Evolutionary conservation across 345 rosid species (phyloP).

Genomic region (Gossypium anomalum): DNA sequence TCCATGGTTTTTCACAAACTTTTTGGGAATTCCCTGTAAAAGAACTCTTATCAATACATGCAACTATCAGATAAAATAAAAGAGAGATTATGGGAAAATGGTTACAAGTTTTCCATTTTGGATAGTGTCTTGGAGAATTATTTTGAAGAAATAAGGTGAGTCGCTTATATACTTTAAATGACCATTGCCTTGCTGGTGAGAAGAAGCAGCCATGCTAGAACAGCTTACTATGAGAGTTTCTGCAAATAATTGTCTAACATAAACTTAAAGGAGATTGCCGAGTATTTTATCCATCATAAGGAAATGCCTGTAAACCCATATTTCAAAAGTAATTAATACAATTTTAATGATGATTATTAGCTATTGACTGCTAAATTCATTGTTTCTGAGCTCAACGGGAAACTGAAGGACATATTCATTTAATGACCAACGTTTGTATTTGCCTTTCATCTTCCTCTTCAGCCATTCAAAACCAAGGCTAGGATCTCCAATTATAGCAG

Average conservation of each 20-base stretch:
- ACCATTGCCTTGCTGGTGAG: background rate
- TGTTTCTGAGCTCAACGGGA: background rate
- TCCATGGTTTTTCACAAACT: background rate
- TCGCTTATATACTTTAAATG: background rate
- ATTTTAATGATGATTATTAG: background rate
- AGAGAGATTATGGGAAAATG: background rate
- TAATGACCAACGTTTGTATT: background rate
- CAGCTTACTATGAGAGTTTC: background rate
- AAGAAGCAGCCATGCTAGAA: background rate
- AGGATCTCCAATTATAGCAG: too few relatives aligned
- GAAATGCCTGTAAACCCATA: background rate
- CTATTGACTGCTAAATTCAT: background rate
- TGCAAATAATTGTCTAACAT: too few relatives aligned
- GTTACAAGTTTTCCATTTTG: slow-evolving; percentile 5
- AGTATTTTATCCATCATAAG: too few relatives aligned
- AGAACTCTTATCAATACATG: background rate
- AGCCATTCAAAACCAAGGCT: too few relatives aligned
- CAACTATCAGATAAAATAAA: background rate
- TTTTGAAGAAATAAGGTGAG: background rate
- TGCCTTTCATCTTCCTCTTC: too few relatives aligned
- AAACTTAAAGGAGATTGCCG: too few relatives aligned
- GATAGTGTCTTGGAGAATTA: background rate
- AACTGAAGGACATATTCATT: background rate
- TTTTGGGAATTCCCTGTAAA: background rate
- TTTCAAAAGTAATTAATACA: background rate